Base-by-base conservation (phyloP, 371 early-diverging fungal genomes). In the Mucor irregularis region DNA sequence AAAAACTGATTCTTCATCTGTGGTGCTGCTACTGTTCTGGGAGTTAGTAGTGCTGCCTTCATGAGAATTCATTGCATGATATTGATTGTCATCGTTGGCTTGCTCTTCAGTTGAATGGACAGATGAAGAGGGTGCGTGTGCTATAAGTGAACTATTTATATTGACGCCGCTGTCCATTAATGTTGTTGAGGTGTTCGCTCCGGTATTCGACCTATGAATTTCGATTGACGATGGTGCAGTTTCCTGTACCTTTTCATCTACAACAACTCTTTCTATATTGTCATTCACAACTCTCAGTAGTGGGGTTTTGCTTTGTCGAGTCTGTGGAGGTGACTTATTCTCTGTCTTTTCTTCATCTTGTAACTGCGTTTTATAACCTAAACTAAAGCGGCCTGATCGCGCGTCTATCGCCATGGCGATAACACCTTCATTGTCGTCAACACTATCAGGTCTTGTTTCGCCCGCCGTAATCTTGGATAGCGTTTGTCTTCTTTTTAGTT, bases 401-500 rank as follows among this genome's bases (percentile, higher is more conserved):
- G n/a, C n/a, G n/a, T n/a, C n/a, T n/a, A n/a, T n/a, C n/a, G n/a
- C n/a, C n/a, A n/a, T n/a, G n/a, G n/a, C n/a, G n/a, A n/a, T n/a
- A n/a, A n/a, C n/a, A n/a, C 25, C 25, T 49, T 49, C 30, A 29
- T 51, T 14, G 0, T 30, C 19, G 13, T 34, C 22, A 29, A n/a
- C 25, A 8, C 30, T 43, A 29, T 40, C 33, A 22, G 29, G 22
- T 21, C 30, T 22, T n/a, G 60, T 16, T n/a, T 53, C 19, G 16
- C 28, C 30, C 0, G 42, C 31, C 7, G 53, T 26, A n/a, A 60
- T 39, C 8, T 48, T 40, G 0, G 60, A 47, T 22, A 60, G 8
- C 10, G 60, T 60, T 14, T 53, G 39, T 25, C 60, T 38, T 33
- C 46, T 59, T 38, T 37, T 46, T 30, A 46, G 1, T 21, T 5